A percentile compares a stretch with the other conserved stretches of the same genome.
phyloP scores from a whole-genome alignment of 2,329 filamentous ascomycete genomes.

The Fusarium scirpi region DNA sequence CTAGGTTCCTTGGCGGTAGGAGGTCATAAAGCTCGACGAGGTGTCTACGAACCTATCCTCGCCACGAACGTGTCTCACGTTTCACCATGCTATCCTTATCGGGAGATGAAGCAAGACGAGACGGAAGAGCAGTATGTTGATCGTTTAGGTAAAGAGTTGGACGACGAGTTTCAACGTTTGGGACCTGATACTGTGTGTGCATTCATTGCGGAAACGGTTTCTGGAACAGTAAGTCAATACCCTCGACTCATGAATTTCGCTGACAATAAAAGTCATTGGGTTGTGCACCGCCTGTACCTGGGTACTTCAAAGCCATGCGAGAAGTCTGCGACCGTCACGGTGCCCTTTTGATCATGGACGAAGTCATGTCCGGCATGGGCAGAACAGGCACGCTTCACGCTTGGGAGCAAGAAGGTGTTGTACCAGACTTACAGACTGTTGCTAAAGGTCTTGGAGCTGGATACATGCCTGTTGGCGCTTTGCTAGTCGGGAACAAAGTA shows the following conservation, averaged over 20 bases:
- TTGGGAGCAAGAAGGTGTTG: constrained; percentile 68
- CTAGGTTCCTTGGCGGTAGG: constrained; percentile 26
- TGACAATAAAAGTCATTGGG: constrained; percentile 24
- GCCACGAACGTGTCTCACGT: constrained; percentile 46
- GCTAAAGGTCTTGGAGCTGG: constrained; percentile 71
- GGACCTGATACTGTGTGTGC: constrained; percentile 36
- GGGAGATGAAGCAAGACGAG: constrained; percentile 45
- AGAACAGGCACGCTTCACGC: constrained; percentile 71
- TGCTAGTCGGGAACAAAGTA: constrained; percentile 24
- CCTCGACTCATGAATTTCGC: rapidly evolving
- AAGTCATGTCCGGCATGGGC: constrained; percentile 78
- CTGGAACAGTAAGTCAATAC: constrained; percentile 27
- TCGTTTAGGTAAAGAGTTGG: constrained; percentile 30
- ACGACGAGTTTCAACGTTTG: constrained; percentile 32
- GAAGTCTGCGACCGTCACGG: constrained; percentile 67
- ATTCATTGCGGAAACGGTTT: constrained; percentile 39
- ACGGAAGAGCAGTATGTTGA: constrained; percentile 33
- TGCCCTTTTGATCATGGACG: constrained; percentile 66
- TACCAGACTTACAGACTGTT: constrained; percentile 73
- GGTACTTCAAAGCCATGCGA: constrained; percentile 66
- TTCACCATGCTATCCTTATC: constrained; percentile 45
- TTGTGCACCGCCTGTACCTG: constrained; percentile 43
- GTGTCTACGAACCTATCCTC: constrained; percentile 45
- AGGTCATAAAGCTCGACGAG: constrained; percentile 38
- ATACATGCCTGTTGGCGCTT: constrained; percentile 30